Evolutionary conservation across 148 eudicot genomes (phyloP), one percentile per base, ranked within the genome.

Genomic region (Camellia lanceoleosa): DNA sequence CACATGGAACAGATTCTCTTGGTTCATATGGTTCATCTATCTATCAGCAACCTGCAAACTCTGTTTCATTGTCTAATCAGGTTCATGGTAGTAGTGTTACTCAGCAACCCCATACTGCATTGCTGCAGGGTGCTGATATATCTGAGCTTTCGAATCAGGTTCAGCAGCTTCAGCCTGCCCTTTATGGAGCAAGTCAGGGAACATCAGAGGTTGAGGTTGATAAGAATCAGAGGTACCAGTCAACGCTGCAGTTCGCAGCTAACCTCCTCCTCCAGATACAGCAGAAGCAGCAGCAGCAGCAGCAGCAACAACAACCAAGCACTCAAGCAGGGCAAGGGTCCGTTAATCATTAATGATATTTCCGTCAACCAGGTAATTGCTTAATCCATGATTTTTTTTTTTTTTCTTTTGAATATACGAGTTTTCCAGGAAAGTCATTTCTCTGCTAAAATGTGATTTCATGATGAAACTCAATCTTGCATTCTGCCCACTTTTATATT

Each of bases 181-280:
- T 30, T 30, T 30, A 30, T 30, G 92, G 87, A 68, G 77, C 79
- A 62, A 82, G 74, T 79, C 91, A 89, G 84, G 88, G 85, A 62
- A 79, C 80, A 58, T 43, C 81, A 11, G 98, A 91, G 78, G 82
- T 69, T 64, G 98, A 89, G 87, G 95, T 60, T 62, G 97, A 96
- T 79, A 96, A 96, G 83, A 89, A 92, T 73, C 93, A 92, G 78
- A 90, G 95, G 1, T 96, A 96, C 83, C 93, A 90, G 69, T 85
- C 97, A 80, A 94, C 99, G 30, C 83, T 96, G 43, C 90, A 94
- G 60, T 91, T 94, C 86, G 99, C 99, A 58, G 97, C 97, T 67
- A 90, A 86, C 81, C 99, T 96, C 76, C 94, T 96, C 15, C 78
- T 85, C 13, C 93, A 92, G 86, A 86, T 96, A 83, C 93, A 95